Base-by-base conservation (phyloP, 306 rosid genomes). In the Dalbergia oliveri region DNA sequence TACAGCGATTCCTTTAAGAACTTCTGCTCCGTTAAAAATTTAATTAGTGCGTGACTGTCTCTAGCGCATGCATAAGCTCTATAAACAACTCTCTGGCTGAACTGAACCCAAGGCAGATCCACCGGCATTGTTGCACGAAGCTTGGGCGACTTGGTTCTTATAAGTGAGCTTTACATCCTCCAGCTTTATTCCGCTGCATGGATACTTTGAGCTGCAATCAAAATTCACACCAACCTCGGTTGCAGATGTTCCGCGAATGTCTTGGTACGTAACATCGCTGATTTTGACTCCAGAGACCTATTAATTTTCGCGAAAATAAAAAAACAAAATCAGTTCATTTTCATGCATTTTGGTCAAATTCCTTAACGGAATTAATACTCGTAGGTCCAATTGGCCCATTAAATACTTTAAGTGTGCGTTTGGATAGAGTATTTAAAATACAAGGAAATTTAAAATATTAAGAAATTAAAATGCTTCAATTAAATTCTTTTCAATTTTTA, bases 281-380 rank as follows among this genome's bases (percentile, higher is more conserved):
- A 91, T 65, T 73, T 81, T 87, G 13, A 89, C 81, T 10, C 95
- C 95, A 1, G 95, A 91, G 11, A 76, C 91, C 93, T 88, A 78
- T 41, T 63, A 63, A 41, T 82, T 63, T 74, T 9, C 12, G 34
- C n/a, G 39, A 39, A 9, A 6, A 45, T 2, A 26, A 26, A 18
- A 41, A n/a, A 59, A 14, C 8, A 35, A 56, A 18, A 33, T 76
- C 3, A 58, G 35, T 31, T 19, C n/a, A 11, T 2, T 59, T 39
- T 18, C 9, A 15, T 14, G 10, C 41, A 5, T 68, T 7, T 43
- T 43, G 49, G 49, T 37, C 49, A 26, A 26, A 26, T 26, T 26
- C 6, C 41, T 37, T 47, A 2, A 47, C 3, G 9, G 10, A 56
- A 9, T 0, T 5, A 59, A 26, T 11, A 4, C 14, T 18, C 5